Conservation (phyloP, 139 green algal species). For the Spirogloea muscicola region DNA sequence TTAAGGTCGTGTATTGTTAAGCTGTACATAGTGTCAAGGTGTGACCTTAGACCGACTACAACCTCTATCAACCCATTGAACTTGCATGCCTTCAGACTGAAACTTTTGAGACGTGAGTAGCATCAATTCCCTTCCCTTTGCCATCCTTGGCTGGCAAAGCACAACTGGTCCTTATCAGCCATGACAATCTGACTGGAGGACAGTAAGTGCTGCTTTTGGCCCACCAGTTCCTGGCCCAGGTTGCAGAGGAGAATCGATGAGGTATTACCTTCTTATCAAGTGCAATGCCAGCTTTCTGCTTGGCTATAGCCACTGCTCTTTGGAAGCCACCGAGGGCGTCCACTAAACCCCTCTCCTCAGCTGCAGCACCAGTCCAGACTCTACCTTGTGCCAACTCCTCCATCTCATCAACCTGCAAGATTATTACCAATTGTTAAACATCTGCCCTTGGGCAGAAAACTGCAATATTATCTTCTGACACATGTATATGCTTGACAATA, state of each 20-base stretch:
- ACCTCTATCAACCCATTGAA: conserved; percentile 44
- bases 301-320: conserved; percentile 68
- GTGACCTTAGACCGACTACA: too few species aligned
- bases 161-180: too few species aligned
- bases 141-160: too few species aligned
- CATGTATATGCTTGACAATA: background rate
- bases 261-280: conserved; percentile 2
- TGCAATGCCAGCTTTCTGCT: conserved; percentile 59
- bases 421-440: background rate
- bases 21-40: too few species aligned
- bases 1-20: too few species aligned
- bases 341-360: conserved; percentile 69
- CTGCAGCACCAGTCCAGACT: conserved; percentile 77
- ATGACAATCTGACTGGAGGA: too few species aligned
- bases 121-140: too few species aligned
- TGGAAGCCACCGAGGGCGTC: conserved; percentile 78
- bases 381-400: conserved; percentile 71
- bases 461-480: background rate
- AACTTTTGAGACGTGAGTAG: too few species aligned
- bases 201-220: too few species aligned
- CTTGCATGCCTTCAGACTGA: too few species aligned
- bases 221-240: too few species aligned
- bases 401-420: conserved; percentile 60
- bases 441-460: background rate
- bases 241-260: too few species aligned